Conservation (phyloP, 306 rosid species). For the Betula pendula region DNA sequence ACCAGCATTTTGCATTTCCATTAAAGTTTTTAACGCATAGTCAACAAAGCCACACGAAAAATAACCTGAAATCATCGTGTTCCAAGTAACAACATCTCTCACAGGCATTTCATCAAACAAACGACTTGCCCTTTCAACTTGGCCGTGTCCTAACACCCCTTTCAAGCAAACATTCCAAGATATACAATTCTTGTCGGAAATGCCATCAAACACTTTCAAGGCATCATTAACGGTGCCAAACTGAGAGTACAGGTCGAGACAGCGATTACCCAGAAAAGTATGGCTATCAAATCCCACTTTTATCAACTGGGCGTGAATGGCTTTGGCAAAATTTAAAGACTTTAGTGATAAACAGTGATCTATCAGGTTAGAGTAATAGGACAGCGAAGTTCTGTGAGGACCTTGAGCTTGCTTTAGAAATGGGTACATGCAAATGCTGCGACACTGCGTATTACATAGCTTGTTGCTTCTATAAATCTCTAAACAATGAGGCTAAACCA, state of each 20-base stretch:
- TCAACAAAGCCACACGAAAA: slow-evolving; percentile 44
- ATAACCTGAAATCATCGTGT: slow-evolving; percentile 65
- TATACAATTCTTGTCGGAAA: slow-evolving; percentile 53
- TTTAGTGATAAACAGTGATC: slow-evolving; percentile 43
- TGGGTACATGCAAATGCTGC: slow-evolving; percentile 57
- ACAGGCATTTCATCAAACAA: slow-evolving; percentile 74
- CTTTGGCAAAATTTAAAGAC: slow-evolving; percentile 38
- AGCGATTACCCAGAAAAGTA: slow-evolving; percentile 72
- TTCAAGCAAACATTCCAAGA: slow-evolving; percentile 69
- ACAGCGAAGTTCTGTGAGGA: slow-evolving; percentile 37
- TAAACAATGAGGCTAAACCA: background rate
- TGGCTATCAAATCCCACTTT: slow-evolving; percentile 65
- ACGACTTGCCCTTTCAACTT: slow-evolving; percentile 39
- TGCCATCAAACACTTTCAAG: slow-evolving; percentile 53
- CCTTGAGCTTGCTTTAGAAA: slow-evolving; percentile 46
- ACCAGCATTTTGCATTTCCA: slow-evolving; percentile 58
- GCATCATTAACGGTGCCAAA: slow-evolving; percentile 53
- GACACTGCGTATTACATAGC: slow-evolving; percentile 11
- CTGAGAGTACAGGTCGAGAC: slow-evolving; percentile 51
- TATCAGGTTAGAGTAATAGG: slow-evolving; percentile 52
- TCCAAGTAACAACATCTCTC: slow-evolving; percentile 82
- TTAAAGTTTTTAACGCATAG: slow-evolving; percentile 45
- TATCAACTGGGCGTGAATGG: slow-evolving; percentile 61
- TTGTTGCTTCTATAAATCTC: background rate
- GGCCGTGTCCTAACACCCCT: slow-evolving; percentile 51